These are phyloP conservation scores for Apiotrichum sp. DNA, from an alignment of 1,284 basidiomycete species.

Conservation along the genomic window DNA sequence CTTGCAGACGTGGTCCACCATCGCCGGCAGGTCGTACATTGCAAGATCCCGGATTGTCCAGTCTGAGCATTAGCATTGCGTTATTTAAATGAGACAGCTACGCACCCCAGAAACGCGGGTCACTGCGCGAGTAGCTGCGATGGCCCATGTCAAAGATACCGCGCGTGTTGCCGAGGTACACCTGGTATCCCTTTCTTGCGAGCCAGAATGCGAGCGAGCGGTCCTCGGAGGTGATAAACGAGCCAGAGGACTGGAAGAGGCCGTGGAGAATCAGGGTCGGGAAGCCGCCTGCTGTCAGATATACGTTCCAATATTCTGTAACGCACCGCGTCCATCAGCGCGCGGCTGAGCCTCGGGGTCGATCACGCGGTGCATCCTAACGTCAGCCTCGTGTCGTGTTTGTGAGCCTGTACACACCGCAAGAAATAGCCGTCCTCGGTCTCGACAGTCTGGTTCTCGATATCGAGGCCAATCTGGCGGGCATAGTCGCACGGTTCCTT, in stretches of 20 bases:
- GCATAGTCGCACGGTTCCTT: slow-evolving; percentile 58
- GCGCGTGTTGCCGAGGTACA: slow-evolving; percentile 59
- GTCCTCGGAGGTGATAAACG: slow-evolving; percentile 59
- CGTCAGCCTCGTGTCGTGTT: slow-evolving; percentile 3
- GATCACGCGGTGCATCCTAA: slow-evolving; percentile 53
- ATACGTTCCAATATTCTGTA: too few relatives aligned
- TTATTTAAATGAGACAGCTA: too few relatives aligned
- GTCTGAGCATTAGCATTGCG: slow-evolving; percentile 38
- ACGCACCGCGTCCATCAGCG: slow-evolving; percentile 45
- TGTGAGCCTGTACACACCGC: slow-evolving; percentile 33
- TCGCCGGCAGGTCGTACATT: slow-evolving; percentile 57
- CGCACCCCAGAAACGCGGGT: slow-evolving; percentile 57
- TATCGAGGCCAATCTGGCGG: slow-evolving; percentile 53
- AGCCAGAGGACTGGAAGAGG: slow-evolving; percentile 58
- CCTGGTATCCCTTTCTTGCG: slow-evolving; percentile 55
- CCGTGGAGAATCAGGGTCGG: slow-evolving; percentile 60
- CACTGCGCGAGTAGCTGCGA: slow-evolving; percentile 48
- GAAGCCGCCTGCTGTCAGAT: slow-evolving; percentile 45
- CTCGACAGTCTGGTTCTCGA: slow-evolving; percentile 55
- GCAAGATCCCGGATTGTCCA: slow-evolving; percentile 60
- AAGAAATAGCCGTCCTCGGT: slow-evolving; percentile 58
- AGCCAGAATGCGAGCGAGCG: slow-evolving; percentile 59
- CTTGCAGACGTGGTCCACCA: slow-evolving; percentile 55
- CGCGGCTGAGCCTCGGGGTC: slow-evolving; percentile 48
- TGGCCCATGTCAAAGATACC: slow-evolving; percentile 61